Conservation (phyloP, 2,329 filamentous ascomycete species). For the Fusarium sp. region DNA sequence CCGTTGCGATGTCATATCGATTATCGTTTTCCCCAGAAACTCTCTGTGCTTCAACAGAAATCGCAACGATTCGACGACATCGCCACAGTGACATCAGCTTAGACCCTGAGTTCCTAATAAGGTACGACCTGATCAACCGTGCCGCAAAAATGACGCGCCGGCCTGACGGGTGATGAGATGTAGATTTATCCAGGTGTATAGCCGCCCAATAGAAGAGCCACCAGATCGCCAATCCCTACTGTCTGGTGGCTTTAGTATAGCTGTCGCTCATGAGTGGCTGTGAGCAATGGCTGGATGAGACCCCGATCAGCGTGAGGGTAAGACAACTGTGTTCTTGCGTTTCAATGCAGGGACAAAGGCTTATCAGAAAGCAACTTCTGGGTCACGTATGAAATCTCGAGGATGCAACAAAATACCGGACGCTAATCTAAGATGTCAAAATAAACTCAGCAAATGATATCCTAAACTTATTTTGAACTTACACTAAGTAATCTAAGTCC, state of each 20-base stretch:
- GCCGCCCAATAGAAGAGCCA: neutral
- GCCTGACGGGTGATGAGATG: neutral
- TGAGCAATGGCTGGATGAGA: neutral
- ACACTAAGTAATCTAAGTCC: no score
- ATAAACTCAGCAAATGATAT: no score
- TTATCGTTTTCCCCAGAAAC: neutral
- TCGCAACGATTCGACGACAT: fast-evolving
- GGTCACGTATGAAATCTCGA: neutral
- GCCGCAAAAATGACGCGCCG: constrained; percentile 13
- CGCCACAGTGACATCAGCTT: constrained; percentile 12
- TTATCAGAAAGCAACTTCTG: neutral
- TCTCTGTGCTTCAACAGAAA: neutral
- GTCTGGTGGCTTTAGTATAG: neutral
- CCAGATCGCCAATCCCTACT: fast-evolving
- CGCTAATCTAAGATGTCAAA: no score
- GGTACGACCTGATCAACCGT: neutral
- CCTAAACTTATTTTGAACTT: neutral
- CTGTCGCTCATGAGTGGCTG: neutral
- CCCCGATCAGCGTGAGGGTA: neutral
- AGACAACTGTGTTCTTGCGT: no score
- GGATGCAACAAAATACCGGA: no score
- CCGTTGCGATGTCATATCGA: neutral
- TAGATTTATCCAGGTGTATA: constrained; percentile 19
- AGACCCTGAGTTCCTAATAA: neutral
- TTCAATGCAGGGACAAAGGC: neutral